Base-by-base conservation (phyloP, 2,329 filamentous ascomycete genomes). In the Dendryphion nanum region DNA sequence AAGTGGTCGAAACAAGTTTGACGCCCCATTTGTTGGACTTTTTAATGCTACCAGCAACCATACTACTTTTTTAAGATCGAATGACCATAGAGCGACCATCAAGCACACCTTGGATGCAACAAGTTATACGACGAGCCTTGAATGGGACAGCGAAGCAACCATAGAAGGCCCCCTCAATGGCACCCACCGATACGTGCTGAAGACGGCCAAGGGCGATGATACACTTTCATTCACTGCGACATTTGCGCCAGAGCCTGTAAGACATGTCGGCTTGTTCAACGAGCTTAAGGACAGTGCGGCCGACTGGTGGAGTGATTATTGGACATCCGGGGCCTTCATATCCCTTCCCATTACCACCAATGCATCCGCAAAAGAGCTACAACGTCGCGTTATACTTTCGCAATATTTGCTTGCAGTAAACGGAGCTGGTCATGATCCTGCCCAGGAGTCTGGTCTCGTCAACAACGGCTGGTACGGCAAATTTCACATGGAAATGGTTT, bases 391-490 rank as follows among this genome's bases (percentile, higher is more conserved):
- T 7, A 69, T 79, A 35, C 60, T 75, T 15, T 77, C 75, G 0
- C 74, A 77, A 47, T 78, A 79, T 45, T 65, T 78, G 3, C 63
- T 74, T 2, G 72, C 71, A 4, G 69, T 78, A 6, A 78, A 79
- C 48, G 71, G 68, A 5, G 75, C 74, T 16, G 74, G 73, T 1
- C 60, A 63, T 30, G 67, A 71, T 40, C 70, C 73, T 0, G 66
- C 74, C 0, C 75, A 78, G 54, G 73, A 62, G 42, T 59, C 57
- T 42, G 74, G 74, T 5, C 63, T 78, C 5, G 71, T 74, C 8
- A 78, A 77, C 47, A 65, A 78, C 50, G 71, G 74, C 15, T 78
- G 75, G 75, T 76, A 76, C 41, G 75, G 75, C 12, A 78, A 79
- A 38, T 77, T 78, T 44, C 75, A 77, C 42, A 54, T 77, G 33